Evolutionary conservation across 768 basidiomycete genomes (phyloP), one percentile per base, ranked within the genome.

Genomic region (Tricholoma sp.): DNA sequence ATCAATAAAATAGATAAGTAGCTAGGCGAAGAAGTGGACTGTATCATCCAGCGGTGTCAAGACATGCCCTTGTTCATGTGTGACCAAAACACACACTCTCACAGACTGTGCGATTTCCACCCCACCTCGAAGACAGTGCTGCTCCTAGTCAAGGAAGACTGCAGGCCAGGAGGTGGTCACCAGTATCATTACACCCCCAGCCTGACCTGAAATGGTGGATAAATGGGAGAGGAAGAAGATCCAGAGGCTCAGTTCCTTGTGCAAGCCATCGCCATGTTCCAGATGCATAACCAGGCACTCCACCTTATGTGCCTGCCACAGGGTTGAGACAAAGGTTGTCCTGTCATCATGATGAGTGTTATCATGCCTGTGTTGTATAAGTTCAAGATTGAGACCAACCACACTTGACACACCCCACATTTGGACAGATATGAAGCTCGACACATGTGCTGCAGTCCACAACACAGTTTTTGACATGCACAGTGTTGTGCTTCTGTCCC

Each of bases 31-130:
- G 21, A 56, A 11, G 61, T 50, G 27, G 50, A 52, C 19, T 58
- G 59, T 16, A 56, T 64, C 32, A 47, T 62, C 11, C 50, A 59
- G 34, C 56, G 47, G 46, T 45, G 62, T 6, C 54, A 62, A 2
- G 61, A 64, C 27, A 47, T 64, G 5, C 63, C 63, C 54, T 59
- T 64, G n/a, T 64, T 62, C 56, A 62, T 61, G 61, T 59, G 61
- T n/a, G 63, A 59, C 19, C 61, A 60, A 29, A 61, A 58, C 29
- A 51, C 57, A 22, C 56, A 62, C 47, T n/a, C n/a, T n/a, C n/a
- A n/a, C n/a, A n/a, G n/a, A 57, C 59, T 55, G 8, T 61, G 61
- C 11, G 57, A 62, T 19, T 59, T 60, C n/a, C 39, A 56, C 18
- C 54, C 59, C 27, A 34, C 8, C 51, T 34, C 45, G 2, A 27